Conservation (phyloP, 163 green algal genomes). For the Volvox carteri region DNA sequence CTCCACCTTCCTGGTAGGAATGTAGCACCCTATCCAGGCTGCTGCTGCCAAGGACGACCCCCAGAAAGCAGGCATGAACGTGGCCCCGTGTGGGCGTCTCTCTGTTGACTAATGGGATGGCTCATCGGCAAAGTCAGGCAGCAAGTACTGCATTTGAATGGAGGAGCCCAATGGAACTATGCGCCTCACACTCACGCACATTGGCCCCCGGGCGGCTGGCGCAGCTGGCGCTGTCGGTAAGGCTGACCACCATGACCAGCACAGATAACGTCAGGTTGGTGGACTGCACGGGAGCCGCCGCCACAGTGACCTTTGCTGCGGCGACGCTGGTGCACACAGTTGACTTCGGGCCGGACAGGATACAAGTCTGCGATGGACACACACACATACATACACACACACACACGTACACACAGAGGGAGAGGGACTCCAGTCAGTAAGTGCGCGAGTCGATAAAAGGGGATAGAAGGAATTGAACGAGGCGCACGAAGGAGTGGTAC, state of each 20-base stretch:
- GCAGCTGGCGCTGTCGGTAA: not conserved
- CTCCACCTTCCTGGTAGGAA: no score
- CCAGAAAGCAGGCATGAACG: no score
- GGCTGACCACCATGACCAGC: conserved; percentile 7
- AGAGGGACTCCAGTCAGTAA: no score
- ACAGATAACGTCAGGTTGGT: not conserved
- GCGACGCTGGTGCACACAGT: not conserved
- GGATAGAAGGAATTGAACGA: not conserved
- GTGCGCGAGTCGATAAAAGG: no score
- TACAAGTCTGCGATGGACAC: not conserved
- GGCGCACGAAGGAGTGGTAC: not conserved
- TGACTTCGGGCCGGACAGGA: not conserved
- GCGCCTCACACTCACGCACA: not conserved
- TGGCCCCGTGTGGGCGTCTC: no score
- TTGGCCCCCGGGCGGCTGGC: not conserved
- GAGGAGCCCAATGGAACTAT: not conserved
- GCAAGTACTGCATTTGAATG: not conserved
- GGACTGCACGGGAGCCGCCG: not conserved
- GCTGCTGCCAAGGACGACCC: no score
- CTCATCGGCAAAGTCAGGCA: not conserved
- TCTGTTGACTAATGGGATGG: no score
- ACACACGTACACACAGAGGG: no score
- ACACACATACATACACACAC: not conserved
- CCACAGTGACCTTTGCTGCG: not conserved
- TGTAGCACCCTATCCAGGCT: no score